A percentile compares a stretch with the other conserved stretches of the same genome.
These are phyloP conservation scores for Peronosclerospora sorghi DNA, from an alignment of 352 stramenopile genomes.

Conservation along the genomic window DNA sequence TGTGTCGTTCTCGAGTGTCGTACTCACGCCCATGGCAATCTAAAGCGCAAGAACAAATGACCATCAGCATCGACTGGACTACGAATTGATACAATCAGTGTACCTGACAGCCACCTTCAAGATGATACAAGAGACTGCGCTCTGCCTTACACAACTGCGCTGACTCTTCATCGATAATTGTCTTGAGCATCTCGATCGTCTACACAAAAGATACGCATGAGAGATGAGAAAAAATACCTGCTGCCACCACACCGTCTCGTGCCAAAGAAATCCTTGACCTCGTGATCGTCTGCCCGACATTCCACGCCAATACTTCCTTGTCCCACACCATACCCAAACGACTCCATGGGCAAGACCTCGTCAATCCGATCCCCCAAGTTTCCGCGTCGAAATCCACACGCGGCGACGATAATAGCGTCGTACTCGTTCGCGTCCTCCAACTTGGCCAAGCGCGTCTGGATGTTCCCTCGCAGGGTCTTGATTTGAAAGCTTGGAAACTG, in stretches of 20 bases:
- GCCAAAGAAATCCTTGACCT: conserved; percentile 32
- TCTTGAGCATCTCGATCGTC: conserved; percentile 67
- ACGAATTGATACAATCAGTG: conserved; percentile 8
- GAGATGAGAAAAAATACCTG: neutral
- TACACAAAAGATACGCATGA: conserved; percentile 8
- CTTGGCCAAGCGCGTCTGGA: conserved; percentile 80
- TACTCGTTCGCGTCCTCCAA: conserved; percentile 77
- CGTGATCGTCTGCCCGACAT: conserved; percentile 51
- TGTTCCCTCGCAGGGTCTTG: conserved; percentile 81
- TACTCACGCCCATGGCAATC: conserved; percentile 79
- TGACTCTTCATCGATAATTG: conserved; percentile 69
- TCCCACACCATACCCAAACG: conserved; percentile 75
- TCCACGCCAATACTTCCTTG: conserved; percentile 84
- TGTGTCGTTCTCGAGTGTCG: conserved; percentile 44
- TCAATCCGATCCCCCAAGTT: conserved; percentile 64
- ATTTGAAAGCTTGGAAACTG: conserved; percentile 66
- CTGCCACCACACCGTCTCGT: too few relatives aligned
- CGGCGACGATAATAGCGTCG: conserved; percentile 81
- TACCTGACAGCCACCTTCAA: conserved; percentile 82
- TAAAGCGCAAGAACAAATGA: conserved; percentile 3
- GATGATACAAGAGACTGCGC: conserved; percentile 65
- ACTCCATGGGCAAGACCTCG: conserved; percentile 52
- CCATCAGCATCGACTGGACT: conserved; percentile 1
- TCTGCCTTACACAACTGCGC: conserved; percentile 71
- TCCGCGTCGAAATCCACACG: conserved; percentile 69